phyloP scores from a whole-genome alignment of 345 rosid genomes.

The Brassica cretica region DNA sequence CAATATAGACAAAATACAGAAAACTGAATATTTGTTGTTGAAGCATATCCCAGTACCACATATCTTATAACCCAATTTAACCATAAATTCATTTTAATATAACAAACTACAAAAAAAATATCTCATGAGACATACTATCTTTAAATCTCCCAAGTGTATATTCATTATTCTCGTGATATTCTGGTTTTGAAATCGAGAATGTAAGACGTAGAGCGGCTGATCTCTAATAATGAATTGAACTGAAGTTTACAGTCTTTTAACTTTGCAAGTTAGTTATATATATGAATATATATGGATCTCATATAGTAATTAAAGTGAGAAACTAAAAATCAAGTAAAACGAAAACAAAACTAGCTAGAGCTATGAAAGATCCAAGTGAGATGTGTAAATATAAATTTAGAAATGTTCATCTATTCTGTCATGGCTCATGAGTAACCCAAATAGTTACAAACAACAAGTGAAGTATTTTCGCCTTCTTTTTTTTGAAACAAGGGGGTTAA shows the following conservation, averaged over 20 bases:
- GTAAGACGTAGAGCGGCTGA: neutral
- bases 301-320: neutral
- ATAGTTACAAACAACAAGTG: slow-evolving; percentile 33
- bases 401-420: slow-evolving; percentile 4
- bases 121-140: neutral
- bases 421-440: slow-evolving; percentile 20
- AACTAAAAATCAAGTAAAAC: neutral
- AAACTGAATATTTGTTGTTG: neutral
- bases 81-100: neutral
- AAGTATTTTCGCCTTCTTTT: neutral
- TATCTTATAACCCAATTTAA: neutral
- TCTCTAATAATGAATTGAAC: neutral
- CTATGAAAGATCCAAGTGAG: neutral
- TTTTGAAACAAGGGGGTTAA: neutral
- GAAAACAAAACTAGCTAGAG: neutral
- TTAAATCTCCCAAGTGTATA: neutral
- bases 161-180: slow-evolving; percentile 1
- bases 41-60: neutral
- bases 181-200: neutral
- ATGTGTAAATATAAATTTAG: slow-evolving; percentile 6
- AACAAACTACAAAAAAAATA: neutral
- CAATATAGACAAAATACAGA: neutral
- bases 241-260: neutral
- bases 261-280: neutral
- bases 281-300: neutral